phyloP scores from a whole-genome alignment of 2,329 filamentous ascomycete genomes.

The Xylaria sp. region DNA sequence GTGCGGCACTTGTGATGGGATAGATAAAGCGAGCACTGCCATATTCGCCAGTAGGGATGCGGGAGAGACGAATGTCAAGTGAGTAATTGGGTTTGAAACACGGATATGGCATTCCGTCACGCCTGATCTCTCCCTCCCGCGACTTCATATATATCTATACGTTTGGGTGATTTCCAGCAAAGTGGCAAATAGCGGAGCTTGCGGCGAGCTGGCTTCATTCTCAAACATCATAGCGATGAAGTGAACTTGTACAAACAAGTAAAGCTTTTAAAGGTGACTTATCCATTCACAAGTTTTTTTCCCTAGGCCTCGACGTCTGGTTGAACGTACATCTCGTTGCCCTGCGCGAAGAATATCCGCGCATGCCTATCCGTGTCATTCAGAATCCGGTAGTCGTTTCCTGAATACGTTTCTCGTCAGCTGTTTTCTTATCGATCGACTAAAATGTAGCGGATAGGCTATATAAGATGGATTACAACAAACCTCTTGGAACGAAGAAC shows the following conservation, averaged over 20 bases:
- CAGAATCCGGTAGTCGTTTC: slow-evolving; percentile 91
- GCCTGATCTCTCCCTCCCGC: background rate
- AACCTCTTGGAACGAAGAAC: slow-evolving; percentile 95
- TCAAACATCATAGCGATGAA: background rate
- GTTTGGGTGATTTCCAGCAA: background rate
- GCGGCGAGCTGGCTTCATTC: background rate
- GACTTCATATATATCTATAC: background rate
- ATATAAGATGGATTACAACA: slow-evolving; percentile 52
- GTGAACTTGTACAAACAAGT: background rate
- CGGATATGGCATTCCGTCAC: background rate
- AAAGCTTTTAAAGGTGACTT: background rate
- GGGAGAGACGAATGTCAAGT: background rate
- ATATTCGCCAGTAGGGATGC: background rate
- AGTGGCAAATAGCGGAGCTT: background rate
- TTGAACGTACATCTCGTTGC: slow-evolving; percentile 65
- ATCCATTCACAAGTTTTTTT: background rate
- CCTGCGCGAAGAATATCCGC: slow-evolving; percentile 92
- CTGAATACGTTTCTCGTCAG: slow-evolving; percentile 58
- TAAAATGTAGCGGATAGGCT: slow-evolving; percentile 16
- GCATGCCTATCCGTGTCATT: slow-evolving; percentile 80
- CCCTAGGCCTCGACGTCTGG: slow-evolving; percentile 40
- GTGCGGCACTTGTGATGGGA: background rate
- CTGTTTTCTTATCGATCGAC: slow-evolving; percentile 9
- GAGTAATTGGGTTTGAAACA: background rate
- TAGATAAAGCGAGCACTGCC: background rate